phyloP scores from a whole-genome alignment of 2,329 filamentous ascomycete genomes.

The Pseudogymnoascus sp. region DNA sequence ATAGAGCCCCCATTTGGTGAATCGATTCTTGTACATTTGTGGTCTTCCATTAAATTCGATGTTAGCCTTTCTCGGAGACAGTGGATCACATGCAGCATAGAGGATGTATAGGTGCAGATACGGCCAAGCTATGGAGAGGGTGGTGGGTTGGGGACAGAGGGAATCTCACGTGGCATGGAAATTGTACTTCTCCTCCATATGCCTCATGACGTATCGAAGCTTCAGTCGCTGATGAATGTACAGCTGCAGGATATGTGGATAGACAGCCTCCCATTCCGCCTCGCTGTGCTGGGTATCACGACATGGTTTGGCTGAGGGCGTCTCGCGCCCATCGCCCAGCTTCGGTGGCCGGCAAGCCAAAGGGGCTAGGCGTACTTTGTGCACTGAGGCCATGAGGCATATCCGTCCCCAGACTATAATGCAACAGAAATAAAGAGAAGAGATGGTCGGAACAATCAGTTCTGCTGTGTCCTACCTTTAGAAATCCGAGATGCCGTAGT shows the following conservation, averaged over 20 bases:
- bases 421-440: neutral
- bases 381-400: neutral
- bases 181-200: constrained; percentile 18
- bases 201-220: constrained; percentile 19
- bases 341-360: neutral
- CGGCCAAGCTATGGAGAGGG: neutral
- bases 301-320: neutral
- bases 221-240: constrained; percentile 21
- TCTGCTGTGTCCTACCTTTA: neutral
- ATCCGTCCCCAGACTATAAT: neutral
- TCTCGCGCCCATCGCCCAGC: neutral
- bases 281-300: constrained; percentile 13
- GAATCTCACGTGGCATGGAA: constrained; percentile 21
- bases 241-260: constrained; percentile 19
- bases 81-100: neutral
- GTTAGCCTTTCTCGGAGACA: neutral
- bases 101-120: neutral
- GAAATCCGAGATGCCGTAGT: neutral
- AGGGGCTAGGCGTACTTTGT: neutral
- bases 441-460: neutral
- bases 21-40: constrained; percentile 26
- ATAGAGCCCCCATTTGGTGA: constrained; percentile 21
- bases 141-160: neutral
- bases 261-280: constrained; percentile 19
- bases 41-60: constrained; percentile 9